Percentiles rank a stretch among this genome's conserved stretches.
Evolutionary conservation across 2,329 filamentous ascomycete genomes (phyloP).

Genomic region (Scopulariopsis brevicaulis): DNA sequence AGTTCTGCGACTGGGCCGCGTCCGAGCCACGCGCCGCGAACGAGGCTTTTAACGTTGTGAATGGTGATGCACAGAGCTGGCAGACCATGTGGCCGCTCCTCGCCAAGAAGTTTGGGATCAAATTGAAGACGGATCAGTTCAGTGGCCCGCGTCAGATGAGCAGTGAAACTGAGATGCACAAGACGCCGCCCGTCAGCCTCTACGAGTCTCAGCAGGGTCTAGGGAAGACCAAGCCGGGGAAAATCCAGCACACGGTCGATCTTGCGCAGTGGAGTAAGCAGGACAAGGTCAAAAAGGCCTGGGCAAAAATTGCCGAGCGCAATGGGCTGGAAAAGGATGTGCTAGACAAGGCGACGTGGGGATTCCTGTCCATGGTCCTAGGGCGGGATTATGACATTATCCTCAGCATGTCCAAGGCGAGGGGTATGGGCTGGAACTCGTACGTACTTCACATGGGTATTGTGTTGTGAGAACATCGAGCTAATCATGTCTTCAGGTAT

Average conservation of each 20-base stretch:
- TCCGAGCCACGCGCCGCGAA: slow-evolving; percentile 15
- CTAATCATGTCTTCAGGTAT: background rate
- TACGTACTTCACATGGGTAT: slow-evolving; percentile 10
- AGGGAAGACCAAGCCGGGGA: slow-evolving; percentile 12
- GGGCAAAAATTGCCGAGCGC: slow-evolving; percentile 23
- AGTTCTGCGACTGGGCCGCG: slow-evolving; percentile 23
- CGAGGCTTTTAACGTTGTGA: slow-evolving; percentile 28
- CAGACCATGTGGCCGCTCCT: slow-evolving; percentile 28
- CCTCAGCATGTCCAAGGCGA: slow-evolving; percentile 29
- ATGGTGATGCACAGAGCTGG: slow-evolving; percentile 27
- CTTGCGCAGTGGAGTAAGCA: slow-evolving; percentile 26
- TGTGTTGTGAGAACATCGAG: no score
- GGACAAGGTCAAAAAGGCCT: slow-evolving; percentile 23
- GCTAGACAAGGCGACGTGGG: slow-evolving; percentile 29
- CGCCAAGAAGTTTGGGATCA: slow-evolving; percentile 20
- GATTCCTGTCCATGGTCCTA: slow-evolving; percentile 28
- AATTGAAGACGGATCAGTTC: slow-evolving; percentile 19
- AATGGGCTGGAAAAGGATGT: slow-evolving; percentile 21
- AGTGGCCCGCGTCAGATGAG: slow-evolving; percentile 8
- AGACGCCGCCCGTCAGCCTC: slow-evolving; percentile 17
- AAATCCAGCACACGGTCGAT: slow-evolving; percentile 25
- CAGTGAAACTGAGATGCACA: slow-evolving; percentile 10
- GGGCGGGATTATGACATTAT: slow-evolving; percentile 26
- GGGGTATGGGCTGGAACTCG: slow-evolving; percentile 27
- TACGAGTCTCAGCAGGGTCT: slow-evolving; percentile 15